Evolutionary conservation across 1,139 yeast species (phyloP), one percentile per base, ranked within the genome.

Genomic region (Debaryomycetaceae sp.): DNA sequence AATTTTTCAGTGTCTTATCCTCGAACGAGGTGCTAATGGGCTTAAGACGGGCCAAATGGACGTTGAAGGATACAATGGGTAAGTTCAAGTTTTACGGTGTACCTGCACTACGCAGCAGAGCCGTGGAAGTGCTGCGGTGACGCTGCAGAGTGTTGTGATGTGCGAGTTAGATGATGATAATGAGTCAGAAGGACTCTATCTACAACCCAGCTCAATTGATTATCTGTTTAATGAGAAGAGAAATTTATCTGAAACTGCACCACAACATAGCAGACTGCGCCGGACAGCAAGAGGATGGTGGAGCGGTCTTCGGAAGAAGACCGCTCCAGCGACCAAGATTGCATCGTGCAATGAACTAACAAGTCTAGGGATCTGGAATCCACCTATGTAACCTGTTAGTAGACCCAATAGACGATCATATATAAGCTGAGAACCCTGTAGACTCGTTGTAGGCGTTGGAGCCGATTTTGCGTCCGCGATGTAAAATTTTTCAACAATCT

Each of bases 171-270:
- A 47, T 67, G 73, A 67, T 66, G 73, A 67, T 66, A 65, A 60
- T 59, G 74, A 68, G 74, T 65, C 73, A 55, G 47, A 51, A 58
- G 51, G 72, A 63, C 73, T 67, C 72, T 60, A 59, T 54, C 55
- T 51, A 56, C 56, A 71, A 71, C 77, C 76, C 76, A 71, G 76
- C 76, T 71, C 77, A 71, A 64, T 71, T 71, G 76, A 71, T 69
- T 34, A 61, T 69, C 67, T 68, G 75, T 69, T 67, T 67, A 53
- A 64, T 71, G 76, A 70, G 66, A 71, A 68, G 66, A 70, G 58
- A 55, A 53, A 49, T 52, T 50, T 52, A 58, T 59, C 53, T 62
- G 63, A 60, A n/a, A n/a, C n/a, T n/a, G n/a, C n/a, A n/a, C n/a
- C n/a, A n/a, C n/a, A n/a, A n/a, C n/a, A n/a, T n/a, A n/a, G n/a